Evolutionary conservation across 2,329 filamentous ascomycete genomes (phyloP).

Genomic region (Colletotrichum sansevieriae): DNA sequence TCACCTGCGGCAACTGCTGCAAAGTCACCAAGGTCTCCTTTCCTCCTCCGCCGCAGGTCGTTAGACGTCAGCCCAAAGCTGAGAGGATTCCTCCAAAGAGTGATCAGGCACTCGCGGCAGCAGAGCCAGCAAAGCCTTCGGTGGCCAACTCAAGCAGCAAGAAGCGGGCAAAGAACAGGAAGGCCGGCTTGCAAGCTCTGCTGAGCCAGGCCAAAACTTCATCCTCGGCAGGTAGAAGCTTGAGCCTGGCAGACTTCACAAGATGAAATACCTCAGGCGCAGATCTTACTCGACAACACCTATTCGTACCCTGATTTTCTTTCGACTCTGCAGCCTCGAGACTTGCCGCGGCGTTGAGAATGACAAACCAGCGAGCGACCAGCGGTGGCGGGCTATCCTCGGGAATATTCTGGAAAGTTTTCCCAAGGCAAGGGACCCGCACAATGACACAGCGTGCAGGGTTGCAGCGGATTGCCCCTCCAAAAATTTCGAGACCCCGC

Average conservation of each 20-base stretch:
- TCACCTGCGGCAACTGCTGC: constrained; percentile 38
- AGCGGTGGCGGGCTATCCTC: constrained; percentile 30
- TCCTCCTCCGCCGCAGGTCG: constrained; percentile 22
- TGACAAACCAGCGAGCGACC: constrained; percentile 19
- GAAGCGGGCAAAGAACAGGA: constrained; percentile 74
- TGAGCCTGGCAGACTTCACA: constrained; percentile 69
- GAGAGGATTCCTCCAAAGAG: constrained; percentile 15
- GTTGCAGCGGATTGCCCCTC: constrained; percentile 44
- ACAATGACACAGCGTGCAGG: constrained; percentile 40
- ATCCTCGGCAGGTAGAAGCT: constrained; percentile 51
- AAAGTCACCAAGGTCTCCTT: constrained; percentile 34
- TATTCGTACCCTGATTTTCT: too few species aligned
- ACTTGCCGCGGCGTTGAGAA: constrained; percentile 3
- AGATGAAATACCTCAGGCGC: constrained; percentile 52
- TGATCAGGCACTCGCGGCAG: constrained; percentile 6
- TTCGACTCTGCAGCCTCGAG: too few species aligned
- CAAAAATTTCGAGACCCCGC: constrained; percentile 45
- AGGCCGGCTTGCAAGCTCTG: constrained; percentile 75
- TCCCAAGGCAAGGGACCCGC: constrained; percentile 30
- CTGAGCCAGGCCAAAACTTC: constrained; percentile 65
- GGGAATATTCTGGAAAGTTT: constrained; percentile 43
- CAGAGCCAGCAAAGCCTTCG: constrained; percentile 42
- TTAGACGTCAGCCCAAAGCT: constrained; percentile 47
- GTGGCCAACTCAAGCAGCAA: constrained; percentile 71
- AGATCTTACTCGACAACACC: too few species aligned